These are phyloP conservation scores for Tilletia horrida DNA, from an alignment of 1,284 basidiomycete species.

Conservation along the genomic window DNA sequence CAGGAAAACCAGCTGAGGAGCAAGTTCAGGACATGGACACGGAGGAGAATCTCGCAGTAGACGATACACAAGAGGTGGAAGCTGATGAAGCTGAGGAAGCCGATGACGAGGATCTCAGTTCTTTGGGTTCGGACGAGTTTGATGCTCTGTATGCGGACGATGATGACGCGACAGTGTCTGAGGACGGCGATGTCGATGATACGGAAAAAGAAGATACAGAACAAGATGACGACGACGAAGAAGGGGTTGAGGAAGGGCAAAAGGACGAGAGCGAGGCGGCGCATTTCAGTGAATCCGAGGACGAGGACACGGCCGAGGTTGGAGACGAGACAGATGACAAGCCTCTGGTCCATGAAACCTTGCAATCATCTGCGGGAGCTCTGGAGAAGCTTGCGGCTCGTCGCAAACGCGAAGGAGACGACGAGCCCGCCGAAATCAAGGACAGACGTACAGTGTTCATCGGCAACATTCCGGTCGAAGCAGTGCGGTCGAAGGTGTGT, in stretches of 20 bases:
- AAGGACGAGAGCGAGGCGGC: slow-evolving; percentile 59
- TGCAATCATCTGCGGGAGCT: slow-evolving; percentile 4
- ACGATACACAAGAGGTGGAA: slow-evolving; percentile 58
- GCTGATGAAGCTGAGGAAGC: slow-evolving; percentile 78
- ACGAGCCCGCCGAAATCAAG: slow-evolving; percentile 41
- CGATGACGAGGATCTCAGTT: slow-evolving; percentile 67
- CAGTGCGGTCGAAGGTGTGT: slow-evolving; percentile 70
- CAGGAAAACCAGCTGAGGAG: too few relatives aligned
- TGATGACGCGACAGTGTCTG: slow-evolving; percentile 21
- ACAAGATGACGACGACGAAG: slow-evolving; percentile 4
- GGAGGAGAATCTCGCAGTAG: slow-evolving; percentile 59
- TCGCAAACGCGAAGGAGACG: slow-evolving; percentile 5
- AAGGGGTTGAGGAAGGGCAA: slow-evolving; percentile 61
- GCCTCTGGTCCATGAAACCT: slow-evolving; percentile 6
- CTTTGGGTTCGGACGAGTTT: slow-evolving; percentile 26
- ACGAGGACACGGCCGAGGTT: slow-evolving; percentile 24
- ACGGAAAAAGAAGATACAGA: slow-evolving; percentile 17
- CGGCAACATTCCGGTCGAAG: slow-evolving; percentile 79
- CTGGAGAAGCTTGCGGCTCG: slow-evolving; percentile 74
- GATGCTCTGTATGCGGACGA: slow-evolving; percentile 18
- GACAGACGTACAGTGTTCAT: slow-evolving; percentile 84
- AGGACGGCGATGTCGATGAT: slow-evolving; percentile 24
- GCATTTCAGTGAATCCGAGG: slow-evolving; percentile 52
- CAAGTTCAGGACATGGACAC: slow-evolving; percentile 56
- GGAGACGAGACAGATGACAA: slow-evolving; percentile 21